Evolutionary conservation across 352 stramenopile species (phyloP), one percentile per base, ranked within the genome.

Genomic region (Phytophthora citrophthora): DNA sequence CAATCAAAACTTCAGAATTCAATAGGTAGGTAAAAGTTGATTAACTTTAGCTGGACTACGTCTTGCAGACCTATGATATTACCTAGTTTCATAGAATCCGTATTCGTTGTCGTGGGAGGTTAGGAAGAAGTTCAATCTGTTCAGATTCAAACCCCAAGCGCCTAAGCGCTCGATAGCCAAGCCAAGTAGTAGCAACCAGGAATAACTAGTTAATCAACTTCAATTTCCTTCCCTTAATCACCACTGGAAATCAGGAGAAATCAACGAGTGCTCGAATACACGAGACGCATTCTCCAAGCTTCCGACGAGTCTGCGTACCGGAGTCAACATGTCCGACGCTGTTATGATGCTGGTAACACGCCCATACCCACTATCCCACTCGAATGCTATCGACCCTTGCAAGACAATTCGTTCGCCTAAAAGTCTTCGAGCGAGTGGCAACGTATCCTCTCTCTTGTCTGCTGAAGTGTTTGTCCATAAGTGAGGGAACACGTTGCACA

Each of bases 221-320:
- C 18, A 20, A 20, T 20, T 20, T 20, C n/a, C n/a, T n/a, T n/a
- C n/a, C n/a, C 3, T 5, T 5, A 2, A 27, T 34, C 12, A 34
- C 45, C 45, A 52, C 27, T 41, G 46, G n/a, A 53, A 53, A 20
- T 53, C 46, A 8, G 46, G 27, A 20, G 46, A 40, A 27, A 53
- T 53, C 15, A 53, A 31, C 3, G 46, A 29, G 8, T 40, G 15
- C 46, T 53, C 46, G n/a, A 53, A 53, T 15, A 53, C 27, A 16
- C 26, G 46, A 15, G 46, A 38, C 18, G 23, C 46, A 13, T 53
- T 31, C 7, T 40, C 15, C 10, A 40, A 16, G 8, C 13, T 53
- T 2, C 10, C 46, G 13, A 40, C 6, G 5, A 53, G 10, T 5
- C 12, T 16, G 10, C 41, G 4, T 18, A 53, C 16, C 6, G 46